Conservation (phyloP, 305 asterid species). For the Fraxinus nigra region DNA sequence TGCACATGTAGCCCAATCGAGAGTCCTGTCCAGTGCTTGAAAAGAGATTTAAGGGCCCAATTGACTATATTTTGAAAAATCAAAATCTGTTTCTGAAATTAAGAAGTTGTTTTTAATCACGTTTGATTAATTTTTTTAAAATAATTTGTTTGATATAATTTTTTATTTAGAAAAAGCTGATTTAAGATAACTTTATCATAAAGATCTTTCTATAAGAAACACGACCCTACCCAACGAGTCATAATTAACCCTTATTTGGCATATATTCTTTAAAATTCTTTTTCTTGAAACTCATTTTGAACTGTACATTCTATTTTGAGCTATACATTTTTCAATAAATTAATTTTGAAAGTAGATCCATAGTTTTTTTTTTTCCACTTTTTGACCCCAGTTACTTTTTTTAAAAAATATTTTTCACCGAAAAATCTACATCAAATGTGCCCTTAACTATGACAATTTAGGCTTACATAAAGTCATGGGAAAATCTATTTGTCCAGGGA, state of each 20-base stretch:
- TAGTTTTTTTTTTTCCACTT: too few relatives aligned
- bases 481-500: too few relatives aligned
- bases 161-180: too few relatives aligned
- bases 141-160: too few relatives aligned
- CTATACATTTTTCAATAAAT: background rate
- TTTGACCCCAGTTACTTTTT: too few relatives aligned
- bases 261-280: too few relatives aligned
- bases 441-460: background rate
- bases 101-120: background rate
- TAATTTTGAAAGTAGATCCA: background rate
- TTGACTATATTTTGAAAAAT: too few relatives aligned
- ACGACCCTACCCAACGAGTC: background rate
- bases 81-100: too few relatives aligned
- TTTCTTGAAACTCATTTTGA: background rate
- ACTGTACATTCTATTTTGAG: background rate
- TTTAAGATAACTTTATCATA: too few relatives aligned
- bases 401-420: too few relatives aligned
- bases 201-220: background rate
- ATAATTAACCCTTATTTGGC: background rate
- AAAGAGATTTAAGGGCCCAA: background rate
- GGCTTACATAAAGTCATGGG: background rate
- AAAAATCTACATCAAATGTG: background rate
- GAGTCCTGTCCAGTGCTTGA: background rate
- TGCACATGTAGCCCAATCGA: background rate
- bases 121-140: background rate